phyloP scores from a whole-genome alignment of 495 filamentous ascomycete genomes.

The Podospora australis region DNA sequence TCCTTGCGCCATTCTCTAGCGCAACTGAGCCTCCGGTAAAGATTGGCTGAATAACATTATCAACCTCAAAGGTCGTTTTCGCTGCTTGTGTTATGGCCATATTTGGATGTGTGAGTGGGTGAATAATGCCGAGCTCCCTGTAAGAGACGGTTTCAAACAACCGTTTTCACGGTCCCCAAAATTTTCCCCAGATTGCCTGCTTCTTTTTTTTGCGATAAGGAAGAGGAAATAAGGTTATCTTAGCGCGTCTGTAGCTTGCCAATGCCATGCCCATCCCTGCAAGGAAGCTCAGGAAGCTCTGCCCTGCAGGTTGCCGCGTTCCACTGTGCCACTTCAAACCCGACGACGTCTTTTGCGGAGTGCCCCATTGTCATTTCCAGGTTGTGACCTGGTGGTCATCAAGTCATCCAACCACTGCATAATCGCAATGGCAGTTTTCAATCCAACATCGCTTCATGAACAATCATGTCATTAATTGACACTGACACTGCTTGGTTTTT shows the following conservation, averaged over 20 bases:
- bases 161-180: constrained; percentile 2
- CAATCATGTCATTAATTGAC: background rate
- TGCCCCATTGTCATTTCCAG: no score
- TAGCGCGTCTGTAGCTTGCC: constrained; percentile 19
- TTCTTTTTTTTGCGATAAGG: constrained; percentile 21
- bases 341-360: background rate
- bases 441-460: no score
- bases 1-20: constrained; percentile 70
- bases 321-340: background rate
- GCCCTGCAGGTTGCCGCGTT: background rate
- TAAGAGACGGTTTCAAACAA: background rate
- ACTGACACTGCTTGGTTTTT: background rate
- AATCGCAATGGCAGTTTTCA: no score
- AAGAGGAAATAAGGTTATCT: constrained; percentile 33
- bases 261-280: constrained; percentile 9
- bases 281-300: no score
- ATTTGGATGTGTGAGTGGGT: constrained; percentile 2
- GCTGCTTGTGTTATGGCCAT: constrained; percentile 48
- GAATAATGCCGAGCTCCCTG: background rate
- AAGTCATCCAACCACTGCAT: no score
- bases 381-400: no score
- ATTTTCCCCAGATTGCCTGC: constrained; percentile 18
- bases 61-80: constrained; percentile 81
- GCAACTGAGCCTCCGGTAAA: constrained; percentile 87
- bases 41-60: constrained; percentile 78